Conservation (phyloP, 345 rosid species). For the Corymbia maculata region DNA sequence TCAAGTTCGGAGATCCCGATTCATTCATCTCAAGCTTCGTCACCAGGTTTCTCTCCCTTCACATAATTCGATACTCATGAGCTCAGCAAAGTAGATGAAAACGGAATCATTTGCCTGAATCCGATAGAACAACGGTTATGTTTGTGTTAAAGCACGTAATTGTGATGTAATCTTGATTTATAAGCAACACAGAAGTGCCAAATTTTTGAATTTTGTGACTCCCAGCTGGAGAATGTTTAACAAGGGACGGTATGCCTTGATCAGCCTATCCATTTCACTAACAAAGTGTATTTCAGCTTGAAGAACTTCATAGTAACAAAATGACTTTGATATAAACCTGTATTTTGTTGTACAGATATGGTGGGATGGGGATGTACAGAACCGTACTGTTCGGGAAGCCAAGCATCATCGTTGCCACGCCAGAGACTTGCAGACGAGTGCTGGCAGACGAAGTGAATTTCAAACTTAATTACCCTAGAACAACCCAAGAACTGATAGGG, state of each 20-base stretch:
- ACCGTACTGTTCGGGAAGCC: conserved; percentile 32
- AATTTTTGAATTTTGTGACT: not conserved
- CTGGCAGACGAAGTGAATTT: conserved; percentile 26
- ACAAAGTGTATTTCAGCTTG: not conserved
- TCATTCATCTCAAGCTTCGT: conserved; percentile 15
- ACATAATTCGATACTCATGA: not conserved
- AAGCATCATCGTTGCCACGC: conserved; percentile 17
- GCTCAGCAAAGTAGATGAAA: not conserved
- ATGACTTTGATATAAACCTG: not conserved
- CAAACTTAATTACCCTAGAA: conserved; percentile 18
- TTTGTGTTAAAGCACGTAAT: not conserved
- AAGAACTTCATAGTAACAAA: not conserved
- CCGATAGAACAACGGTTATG: not conserved
- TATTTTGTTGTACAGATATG: conserved; percentile 12
- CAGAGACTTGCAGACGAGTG: conserved; percentile 22
- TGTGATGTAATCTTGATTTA: not conserved
- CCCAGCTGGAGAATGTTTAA: not conserved
- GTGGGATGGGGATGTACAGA: conserved; percentile 18
- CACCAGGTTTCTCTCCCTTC: conserved; percentile 5
- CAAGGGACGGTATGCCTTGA: not conserved
- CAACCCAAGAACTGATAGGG: conserved; percentile 19
- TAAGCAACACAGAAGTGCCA: not conserved
- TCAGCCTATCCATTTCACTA: not conserved
- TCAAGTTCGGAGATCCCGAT: conserved; percentile 29
- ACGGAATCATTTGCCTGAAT: not conserved